These are phyloP conservation scores for Yamadazyma membranifaciens DNA, from an alignment of 1,139 yeast genomes.

Conservation along the genomic window DNA sequence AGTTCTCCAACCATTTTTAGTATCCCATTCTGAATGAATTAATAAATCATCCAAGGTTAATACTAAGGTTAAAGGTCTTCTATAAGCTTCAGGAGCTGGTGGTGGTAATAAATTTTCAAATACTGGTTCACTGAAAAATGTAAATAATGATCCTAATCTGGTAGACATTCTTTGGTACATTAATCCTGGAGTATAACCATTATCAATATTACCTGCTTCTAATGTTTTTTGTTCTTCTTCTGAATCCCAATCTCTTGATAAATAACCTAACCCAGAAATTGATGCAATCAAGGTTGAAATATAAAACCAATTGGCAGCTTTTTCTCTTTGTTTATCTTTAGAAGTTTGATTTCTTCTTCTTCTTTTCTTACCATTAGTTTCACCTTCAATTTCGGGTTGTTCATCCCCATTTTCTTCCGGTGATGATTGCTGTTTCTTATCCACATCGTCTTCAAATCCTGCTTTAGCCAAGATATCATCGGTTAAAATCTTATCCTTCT, in stretches of 20 bases:
- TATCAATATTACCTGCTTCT: constrained; percentile 51
- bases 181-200: constrained; percentile 68
- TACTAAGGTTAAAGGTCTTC: constrained; percentile 89
- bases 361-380: constrained; percentile 9
- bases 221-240: constrained; percentile 61
- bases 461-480: constrained; percentile 84
- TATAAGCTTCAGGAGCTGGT: constrained; percentile 88
- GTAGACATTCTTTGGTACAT: constrained; percentile 67
- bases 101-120: constrained; percentile 87
- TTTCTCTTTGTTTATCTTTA: constrained; percentile 55
- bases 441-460: constrained; percentile 58
- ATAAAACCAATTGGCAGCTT: constrained; percentile 68
- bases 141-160: constrained; percentile 73
- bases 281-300: constrained; percentile 58
- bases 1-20: constrained; percentile 95
- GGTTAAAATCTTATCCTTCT: constrained; percentile 46
- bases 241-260: constrained; percentile 86
- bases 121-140: constrained; percentile 90
- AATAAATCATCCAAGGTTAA: constrained; percentile 85
- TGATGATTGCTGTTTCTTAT: constrained; percentile 6
- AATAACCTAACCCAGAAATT: constrained; percentile 66
- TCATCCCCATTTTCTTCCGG: constrained; percentile 7
- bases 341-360: constrained; percentile 60
- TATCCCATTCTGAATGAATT: constrained; percentile 90
- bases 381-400: constrained; percentile 14